These are phyloP conservation scores for Colletotrichum salicis DNA, from an alignment of 2,329 filamentous ascomycete species.

Conservation along the genomic window DNA sequence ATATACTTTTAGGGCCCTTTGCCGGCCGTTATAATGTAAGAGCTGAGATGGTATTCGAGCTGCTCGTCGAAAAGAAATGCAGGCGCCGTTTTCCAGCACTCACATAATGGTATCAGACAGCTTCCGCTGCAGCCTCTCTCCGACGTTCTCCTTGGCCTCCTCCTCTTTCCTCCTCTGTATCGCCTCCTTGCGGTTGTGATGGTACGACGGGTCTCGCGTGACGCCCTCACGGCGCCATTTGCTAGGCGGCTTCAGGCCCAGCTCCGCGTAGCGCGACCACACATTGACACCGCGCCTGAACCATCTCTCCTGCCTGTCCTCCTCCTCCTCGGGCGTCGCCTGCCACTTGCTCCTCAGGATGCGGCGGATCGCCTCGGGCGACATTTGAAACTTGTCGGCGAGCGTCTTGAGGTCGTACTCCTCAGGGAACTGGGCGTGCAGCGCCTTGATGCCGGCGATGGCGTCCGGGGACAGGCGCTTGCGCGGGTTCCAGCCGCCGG, in stretches of 20 bases:
- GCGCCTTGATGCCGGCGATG: conserved; percentile 85
- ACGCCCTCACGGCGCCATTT: conserved; percentile 69
- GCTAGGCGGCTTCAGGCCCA: conserved; percentile 70
- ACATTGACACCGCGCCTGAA: conserved; percentile 68
- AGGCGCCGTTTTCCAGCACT: conserved; percentile 14
- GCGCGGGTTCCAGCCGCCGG: conserved; percentile 81
- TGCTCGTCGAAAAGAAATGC: neutral
- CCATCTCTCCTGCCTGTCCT: conserved; percentile 69
- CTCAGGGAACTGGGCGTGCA: conserved; percentile 81
- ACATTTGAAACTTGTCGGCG: conserved; percentile 84
- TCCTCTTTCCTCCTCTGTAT: conserved; percentile 41
- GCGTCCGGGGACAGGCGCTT: conserved; percentile 94
- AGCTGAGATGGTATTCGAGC: neutral
- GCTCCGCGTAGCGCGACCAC: conserved; percentile 68
- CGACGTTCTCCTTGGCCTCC: conserved; percentile 43
- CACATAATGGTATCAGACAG: conserved; percentile 42
- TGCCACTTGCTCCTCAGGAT: conserved; percentile 85
- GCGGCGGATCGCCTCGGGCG: conserved; percentile 84
- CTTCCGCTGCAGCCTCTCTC: conserved; percentile 41
- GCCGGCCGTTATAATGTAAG: neutral
- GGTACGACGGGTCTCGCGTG: conserved; percentile 55
- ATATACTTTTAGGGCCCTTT: neutral
- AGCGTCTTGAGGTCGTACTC: conserved; percentile 80
- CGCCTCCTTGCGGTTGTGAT: conserved; percentile 46
- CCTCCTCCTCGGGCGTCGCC: conserved; percentile 66